phyloP scores from a whole-genome alignment of 805 yeast genomes.

The Hanseniaspora osmophila region DNA sequence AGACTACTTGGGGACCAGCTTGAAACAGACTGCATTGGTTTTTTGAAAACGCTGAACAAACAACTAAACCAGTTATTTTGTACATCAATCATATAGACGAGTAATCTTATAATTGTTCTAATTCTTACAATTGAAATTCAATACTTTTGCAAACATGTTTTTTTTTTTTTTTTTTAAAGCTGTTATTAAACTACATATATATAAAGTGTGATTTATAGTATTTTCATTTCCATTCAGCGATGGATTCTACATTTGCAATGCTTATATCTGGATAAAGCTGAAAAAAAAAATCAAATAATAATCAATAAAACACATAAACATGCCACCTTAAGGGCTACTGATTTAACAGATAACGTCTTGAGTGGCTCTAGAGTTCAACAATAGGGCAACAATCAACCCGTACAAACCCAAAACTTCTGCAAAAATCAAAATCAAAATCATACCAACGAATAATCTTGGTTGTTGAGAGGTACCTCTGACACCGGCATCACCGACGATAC shows the following conservation, averaged over 20 bases:
- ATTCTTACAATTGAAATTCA: too few relatives aligned
- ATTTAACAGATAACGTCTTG: slow-evolving; percentile 73
- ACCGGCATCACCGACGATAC: slow-evolving; percentile 99
- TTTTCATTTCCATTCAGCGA: too few relatives aligned
- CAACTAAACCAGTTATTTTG: too few relatives aligned
- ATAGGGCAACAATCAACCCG: slow-evolving; percentile 94
- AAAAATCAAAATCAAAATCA: slow-evolving; percentile 95
- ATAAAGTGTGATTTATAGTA: not conserved
- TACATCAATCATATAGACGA: too few relatives aligned
- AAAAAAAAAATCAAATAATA: not conserved
- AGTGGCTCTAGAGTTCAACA: slow-evolving; percentile 94
- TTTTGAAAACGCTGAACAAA: too few relatives aligned
- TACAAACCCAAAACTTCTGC: slow-evolving; percentile 97
- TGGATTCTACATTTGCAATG: not conserved
- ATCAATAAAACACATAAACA: too few relatives aligned
- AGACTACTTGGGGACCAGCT: too few relatives aligned
- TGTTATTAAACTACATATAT: not conserved
- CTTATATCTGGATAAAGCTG: not conserved
- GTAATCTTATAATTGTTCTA: too few relatives aligned
- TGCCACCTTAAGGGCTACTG: not conserved
- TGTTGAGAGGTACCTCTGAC: slow-evolving; percentile 97
- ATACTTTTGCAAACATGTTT: too few relatives aligned
- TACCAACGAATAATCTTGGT: slow-evolving; percentile 96
- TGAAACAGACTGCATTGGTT: too few relatives aligned
- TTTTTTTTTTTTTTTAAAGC: too few relatives aligned